Percentiles rank a stretch among this genome's conserved stretches.
Evolutionary conservation across 306 rosid genomes (phyloP).

Genomic region (Senna tora): DNA sequence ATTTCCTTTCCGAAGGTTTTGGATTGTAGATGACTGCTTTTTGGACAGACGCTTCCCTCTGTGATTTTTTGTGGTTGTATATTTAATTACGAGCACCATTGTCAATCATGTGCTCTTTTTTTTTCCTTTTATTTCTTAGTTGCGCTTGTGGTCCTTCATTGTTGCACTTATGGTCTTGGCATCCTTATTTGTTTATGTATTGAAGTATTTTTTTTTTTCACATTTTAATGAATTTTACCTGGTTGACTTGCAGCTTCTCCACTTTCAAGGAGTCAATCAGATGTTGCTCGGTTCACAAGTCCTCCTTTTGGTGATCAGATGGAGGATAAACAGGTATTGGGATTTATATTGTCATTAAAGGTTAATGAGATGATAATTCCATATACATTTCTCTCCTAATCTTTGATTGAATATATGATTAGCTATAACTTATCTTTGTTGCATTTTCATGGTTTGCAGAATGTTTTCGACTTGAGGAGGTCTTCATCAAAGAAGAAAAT

Average conservation of each 20-base stretch:
- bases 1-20: neutral
- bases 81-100: conserved; percentile 22
- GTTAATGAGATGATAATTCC: conserved; percentile 14
- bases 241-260: conserved; percentile 58
- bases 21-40: conserved; percentile 18
- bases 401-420: conserved; percentile 30
- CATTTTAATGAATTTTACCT: conserved; percentile 36
- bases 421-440: conserved; percentile 30
- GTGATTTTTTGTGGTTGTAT: conserved; percentile 6
- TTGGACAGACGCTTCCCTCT: neutral
- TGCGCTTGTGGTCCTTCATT: conserved; percentile 30
- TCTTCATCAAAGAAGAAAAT: conserved; percentile 58
- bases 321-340: conserved; percentile 77
- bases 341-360: conserved; percentile 29
- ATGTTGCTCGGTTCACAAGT: conserved; percentile 53
- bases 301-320: conserved; percentile 61
- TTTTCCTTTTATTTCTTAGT: conserved; percentile 33
- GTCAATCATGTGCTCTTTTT: neutral
- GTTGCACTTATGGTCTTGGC: conserved; percentile 15
- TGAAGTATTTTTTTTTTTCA: conserved; percentile 11
- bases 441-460: conserved; percentile 47
- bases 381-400: conserved; percentile 17
- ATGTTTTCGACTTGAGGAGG: conserved; percentile 57
- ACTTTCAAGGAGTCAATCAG: conserved; percentile 66
- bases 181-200: neutral